phyloP scores from a whole-genome alignment of 2,329 filamentous ascomycete genomes.

The Helotiales sp. region DNA sequence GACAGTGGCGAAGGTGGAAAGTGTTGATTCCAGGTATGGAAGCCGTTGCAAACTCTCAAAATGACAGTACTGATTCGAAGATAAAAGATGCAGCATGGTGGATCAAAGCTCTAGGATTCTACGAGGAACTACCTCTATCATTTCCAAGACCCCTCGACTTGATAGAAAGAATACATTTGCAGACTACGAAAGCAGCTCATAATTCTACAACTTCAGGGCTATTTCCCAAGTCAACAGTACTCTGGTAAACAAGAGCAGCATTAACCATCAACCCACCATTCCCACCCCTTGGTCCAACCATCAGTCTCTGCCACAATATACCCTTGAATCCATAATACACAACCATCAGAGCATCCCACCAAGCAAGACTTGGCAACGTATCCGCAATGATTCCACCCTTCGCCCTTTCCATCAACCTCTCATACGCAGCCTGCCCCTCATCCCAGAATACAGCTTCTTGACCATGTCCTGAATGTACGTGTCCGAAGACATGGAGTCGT shows the following conservation, averaged over 20 bases:
- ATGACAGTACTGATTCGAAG: no score
- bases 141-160: no score
- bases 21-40: no score
- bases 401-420: conserved; percentile 40
- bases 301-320: conserved; percentile 62
- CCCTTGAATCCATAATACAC: conserved; percentile 57
- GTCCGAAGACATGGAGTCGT: conserved; percentile 67
- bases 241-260: conserved; percentile 58
- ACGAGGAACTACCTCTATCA: background rate
- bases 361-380: conserved; percentile 43
- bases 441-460: conserved; percentile 66
- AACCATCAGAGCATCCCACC: conserved; percentile 57
- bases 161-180: no score
- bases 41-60: no score
- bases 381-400: conserved; percentile 44
- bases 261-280: conserved; percentile 62
- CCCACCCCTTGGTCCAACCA: conserved; percentile 55
- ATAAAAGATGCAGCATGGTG: no score
- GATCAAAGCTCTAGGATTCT: no score
- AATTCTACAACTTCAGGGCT: conserved; percentile 40
- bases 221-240: conserved; percentile 54
- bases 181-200: no score
- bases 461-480: conserved; percentile 68
- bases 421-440: conserved; percentile 53
- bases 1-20: no score